A percentile compares a stretch with the other conserved stretches of the same genome.
phyloP scores from a whole-genome alignment of 768 basidiomycete genomes.

The Tylopilus sp. region DNA sequence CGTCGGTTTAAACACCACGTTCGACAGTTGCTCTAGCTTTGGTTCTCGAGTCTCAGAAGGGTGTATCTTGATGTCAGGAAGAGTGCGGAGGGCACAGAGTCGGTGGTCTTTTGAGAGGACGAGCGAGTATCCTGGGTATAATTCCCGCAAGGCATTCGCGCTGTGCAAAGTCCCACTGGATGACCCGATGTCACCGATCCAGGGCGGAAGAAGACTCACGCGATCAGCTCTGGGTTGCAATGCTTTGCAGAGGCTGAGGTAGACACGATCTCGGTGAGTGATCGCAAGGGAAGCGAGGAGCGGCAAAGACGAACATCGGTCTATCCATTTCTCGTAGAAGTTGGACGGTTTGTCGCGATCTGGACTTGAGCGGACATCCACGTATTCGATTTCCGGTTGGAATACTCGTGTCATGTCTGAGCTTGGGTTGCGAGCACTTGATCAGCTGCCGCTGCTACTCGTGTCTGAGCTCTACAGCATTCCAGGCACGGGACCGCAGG shows the following conservation, averaged over 20 bases:
- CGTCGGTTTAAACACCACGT: conserved; percentile 46
- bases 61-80: conserved; percentile 46
- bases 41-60: conserved; percentile 48
- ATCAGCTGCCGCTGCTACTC: too few species aligned
- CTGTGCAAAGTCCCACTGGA: conserved; percentile 13
- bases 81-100: conserved; percentile 45
- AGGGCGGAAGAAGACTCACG: conserved; percentile 32
- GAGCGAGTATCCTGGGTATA: conserved; percentile 62
- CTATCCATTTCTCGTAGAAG: conserved; percentile 51
- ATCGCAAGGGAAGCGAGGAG: neutral
- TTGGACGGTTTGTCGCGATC: conserved; percentile 24
- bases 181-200: conserved; percentile 4
- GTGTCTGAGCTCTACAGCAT: neutral
- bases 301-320: conserved; percentile 39
- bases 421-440: neutral
- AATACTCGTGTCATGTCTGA: conserved; percentile 11
- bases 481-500: neutral
- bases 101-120: conserved; percentile 47
- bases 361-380: conserved; percentile 13
- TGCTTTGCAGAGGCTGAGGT: conserved; percentile 51
- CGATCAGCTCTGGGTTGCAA: conserved; percentile 41
- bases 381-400: conserved; percentile 25
- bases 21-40: conserved; percentile 46
- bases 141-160: conserved; percentile 47
- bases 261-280: conserved; percentile 1